A percentile compares a stretch with the other conserved stretches of the same genome.
phyloP scores from a whole-genome alignment of 345 rosid species.

The Citrus sp. region DNA sequence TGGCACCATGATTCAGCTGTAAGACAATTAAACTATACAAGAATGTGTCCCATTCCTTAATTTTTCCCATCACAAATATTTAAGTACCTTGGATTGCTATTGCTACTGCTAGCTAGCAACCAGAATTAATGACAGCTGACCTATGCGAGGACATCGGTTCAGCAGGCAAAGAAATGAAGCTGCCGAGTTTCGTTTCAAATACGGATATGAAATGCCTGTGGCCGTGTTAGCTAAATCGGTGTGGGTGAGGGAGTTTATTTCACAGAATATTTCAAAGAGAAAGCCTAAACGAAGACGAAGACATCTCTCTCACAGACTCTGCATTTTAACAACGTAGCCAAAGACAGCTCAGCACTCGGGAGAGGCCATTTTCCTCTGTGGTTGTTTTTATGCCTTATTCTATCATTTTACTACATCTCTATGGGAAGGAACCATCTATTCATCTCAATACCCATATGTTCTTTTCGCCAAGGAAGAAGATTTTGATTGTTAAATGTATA shows the following conservation, averaged over 20 bases:
- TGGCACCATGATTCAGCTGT: too few relatives aligned
- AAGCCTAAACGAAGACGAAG: too few relatives aligned
- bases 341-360: neutral
- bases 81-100: too few relatives aligned
- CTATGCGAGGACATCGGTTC: conserved; percentile 87
- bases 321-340: too few relatives aligned
- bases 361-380: neutral
- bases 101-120: too few relatives aligned
- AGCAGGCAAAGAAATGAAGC: conserved; percentile 96
- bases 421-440: neutral
- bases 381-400: neutral
- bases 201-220: conserved; percentile 97
- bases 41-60: too few relatives aligned
- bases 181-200: conserved; percentile 87
- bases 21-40: too few relatives aligned
- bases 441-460: neutral
- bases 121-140: conserved; percentile 50
- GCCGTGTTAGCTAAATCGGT: conserved; percentile 65
- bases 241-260: too few relatives aligned
- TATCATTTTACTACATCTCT: neutral
- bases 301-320: too few relatives aligned
- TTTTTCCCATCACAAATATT: too few relatives aligned
- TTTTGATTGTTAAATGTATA: neutral
- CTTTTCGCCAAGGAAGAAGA: neutral
- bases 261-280: too few relatives aligned